phyloP scores from a whole-genome alignment of 2,329 filamentous ascomycete genomes.

The Nemania diffusa region DNA sequence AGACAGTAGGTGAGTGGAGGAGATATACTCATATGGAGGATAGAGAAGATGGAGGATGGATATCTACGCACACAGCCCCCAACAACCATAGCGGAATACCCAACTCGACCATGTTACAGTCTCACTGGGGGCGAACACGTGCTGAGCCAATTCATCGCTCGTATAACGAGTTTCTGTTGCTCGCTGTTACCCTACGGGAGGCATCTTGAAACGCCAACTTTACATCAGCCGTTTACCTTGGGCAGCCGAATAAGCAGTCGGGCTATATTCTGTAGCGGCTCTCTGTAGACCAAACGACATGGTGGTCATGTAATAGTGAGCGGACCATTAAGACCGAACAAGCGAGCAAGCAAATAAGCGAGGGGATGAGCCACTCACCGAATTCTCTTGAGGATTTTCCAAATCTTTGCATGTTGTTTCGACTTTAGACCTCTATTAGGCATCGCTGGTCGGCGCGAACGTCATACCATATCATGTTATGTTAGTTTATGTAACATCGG shows the following conservation, averaged over 20 bases:
- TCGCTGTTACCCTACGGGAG: constrained; percentile 12
- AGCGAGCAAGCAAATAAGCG: constrained; percentile 15
- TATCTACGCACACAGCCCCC: constrained; percentile 12
- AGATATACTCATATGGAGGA: not conserved
- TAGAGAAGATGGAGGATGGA: not conserved
- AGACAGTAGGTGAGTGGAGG: not conserved
- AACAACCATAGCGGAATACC: constrained; percentile 12
- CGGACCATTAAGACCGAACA: not conserved
- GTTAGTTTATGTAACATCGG: constrained; percentile 11
- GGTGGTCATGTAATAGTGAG: not conserved
- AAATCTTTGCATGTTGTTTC: not conserved
- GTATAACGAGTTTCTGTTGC: constrained; percentile 15
- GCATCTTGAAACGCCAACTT: constrained; percentile 22
- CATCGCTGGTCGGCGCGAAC: constrained; percentile 1
- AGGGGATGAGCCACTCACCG: no score
- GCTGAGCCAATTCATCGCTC: constrained; percentile 29
- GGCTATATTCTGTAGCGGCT: no score
- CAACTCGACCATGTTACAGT: constrained; percentile 1
- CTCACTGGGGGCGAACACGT: constrained; percentile 29
- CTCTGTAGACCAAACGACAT: not conserved
- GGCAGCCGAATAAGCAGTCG: constrained; percentile 1
- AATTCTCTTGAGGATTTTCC: not conserved
- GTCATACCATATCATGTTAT: constrained; percentile 5
- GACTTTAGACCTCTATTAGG: constrained; percentile 15
- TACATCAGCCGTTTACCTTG: not conserved